Percentiles rank a stretch among this genome's conserved stretches.
phyloP scores from a whole-genome alignment of 192 early-diverging fungal species.

The Umbelopsis ramanniana region DNA sequence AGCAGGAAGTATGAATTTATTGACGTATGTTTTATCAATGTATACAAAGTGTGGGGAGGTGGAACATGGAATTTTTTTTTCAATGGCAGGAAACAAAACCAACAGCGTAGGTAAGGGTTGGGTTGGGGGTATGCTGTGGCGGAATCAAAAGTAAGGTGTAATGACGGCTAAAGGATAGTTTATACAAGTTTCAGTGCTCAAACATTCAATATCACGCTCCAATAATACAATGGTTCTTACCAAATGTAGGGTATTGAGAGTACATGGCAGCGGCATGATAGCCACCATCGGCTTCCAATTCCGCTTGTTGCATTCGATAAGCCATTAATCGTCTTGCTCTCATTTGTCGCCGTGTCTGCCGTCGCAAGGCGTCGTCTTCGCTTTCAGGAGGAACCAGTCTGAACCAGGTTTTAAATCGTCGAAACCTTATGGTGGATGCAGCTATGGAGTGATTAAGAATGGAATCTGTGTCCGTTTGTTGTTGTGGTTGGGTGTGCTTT shows the following conservation, averaged over 20 bases:
- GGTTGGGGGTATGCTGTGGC: neutral
- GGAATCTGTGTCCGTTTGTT: neutral
- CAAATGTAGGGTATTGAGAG: constrained; percentile 10
- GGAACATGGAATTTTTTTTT: too few relatives aligned
- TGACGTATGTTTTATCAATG: too few relatives aligned
- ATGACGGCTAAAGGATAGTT: neutral
- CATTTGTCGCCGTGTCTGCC: constrained; percentile 7
- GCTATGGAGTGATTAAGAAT: constrained; percentile 1
- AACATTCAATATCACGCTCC: neutral
- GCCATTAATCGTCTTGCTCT: constrained; percentile 6
- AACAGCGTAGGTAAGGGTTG: too few relatives aligned
- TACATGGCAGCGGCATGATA: constrained; percentile 5
- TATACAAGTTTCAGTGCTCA: neutral
- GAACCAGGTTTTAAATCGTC: constrained; percentile 6
- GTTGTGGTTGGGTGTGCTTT: too few relatives aligned
- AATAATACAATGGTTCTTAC: constrained; percentile 8
- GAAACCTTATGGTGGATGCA: constrained; percentile 4
- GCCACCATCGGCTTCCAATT: constrained; percentile 6
- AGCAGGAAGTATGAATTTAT: too few relatives aligned
- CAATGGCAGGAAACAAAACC: too few relatives aligned
- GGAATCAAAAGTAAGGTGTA: neutral
- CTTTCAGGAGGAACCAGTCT: neutral
- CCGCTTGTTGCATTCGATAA: constrained; percentile 11
- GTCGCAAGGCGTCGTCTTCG: neutral
- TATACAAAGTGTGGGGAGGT: too few relatives aligned